These are phyloP conservation scores for Dioscorea cayenensis DNA, from an alignment of 116 monocot species.

Conservation along the genomic window DNA sequence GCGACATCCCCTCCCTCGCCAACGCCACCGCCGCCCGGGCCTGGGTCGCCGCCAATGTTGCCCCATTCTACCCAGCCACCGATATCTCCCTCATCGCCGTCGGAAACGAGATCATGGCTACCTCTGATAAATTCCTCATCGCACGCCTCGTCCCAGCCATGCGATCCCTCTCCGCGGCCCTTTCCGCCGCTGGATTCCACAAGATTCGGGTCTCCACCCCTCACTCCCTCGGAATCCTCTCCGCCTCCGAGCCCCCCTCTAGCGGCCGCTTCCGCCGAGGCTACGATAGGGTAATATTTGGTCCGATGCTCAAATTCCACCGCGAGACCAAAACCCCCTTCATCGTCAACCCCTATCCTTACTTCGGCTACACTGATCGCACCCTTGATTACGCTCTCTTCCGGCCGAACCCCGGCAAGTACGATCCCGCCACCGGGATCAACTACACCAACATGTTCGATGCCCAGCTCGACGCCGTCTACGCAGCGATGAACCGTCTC, in stretches of 20 bases:
- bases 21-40: slow-evolving; percentile 19
- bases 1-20: slow-evolving; percentile 44
- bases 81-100: slow-evolving; percentile 40
- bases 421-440: slow-evolving; percentile 34
- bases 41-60: slow-evolving; percentile 50
- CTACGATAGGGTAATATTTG: slow-evolving; percentile 41
- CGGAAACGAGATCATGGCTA: slow-evolving; percentile 56
- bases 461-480: slow-evolving; percentile 60
- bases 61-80: slow-evolving; percentile 50
- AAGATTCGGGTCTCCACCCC: slow-evolving; percentile 61
- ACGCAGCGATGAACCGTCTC: slow-evolving; percentile 44
- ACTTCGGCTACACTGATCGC: slow-evolving; percentile 51
- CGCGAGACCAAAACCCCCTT: slow-evolving; percentile 47
- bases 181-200: slow-evolving; percentile 29
- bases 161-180: slow-evolving; percentile 41
- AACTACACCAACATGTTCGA: slow-evolving; percentile 65
- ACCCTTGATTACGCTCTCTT: slow-evolving; percentile 57
- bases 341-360: slow-evolving; percentile 72
- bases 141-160: slow-evolving; percentile 51
- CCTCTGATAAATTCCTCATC: slow-evolving; percentile 36
- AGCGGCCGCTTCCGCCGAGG: slow-evolving; percentile 42
- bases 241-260: slow-evolving; percentile 44
- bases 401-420: slow-evolving; percentile 42
- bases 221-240: slow-evolving; percentile 59
- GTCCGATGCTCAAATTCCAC: slow-evolving; percentile 66